Evolutionary conservation across 192 early-diverging fungal species (phyloP).

Genomic region (Backusella australiensis): DNA sequence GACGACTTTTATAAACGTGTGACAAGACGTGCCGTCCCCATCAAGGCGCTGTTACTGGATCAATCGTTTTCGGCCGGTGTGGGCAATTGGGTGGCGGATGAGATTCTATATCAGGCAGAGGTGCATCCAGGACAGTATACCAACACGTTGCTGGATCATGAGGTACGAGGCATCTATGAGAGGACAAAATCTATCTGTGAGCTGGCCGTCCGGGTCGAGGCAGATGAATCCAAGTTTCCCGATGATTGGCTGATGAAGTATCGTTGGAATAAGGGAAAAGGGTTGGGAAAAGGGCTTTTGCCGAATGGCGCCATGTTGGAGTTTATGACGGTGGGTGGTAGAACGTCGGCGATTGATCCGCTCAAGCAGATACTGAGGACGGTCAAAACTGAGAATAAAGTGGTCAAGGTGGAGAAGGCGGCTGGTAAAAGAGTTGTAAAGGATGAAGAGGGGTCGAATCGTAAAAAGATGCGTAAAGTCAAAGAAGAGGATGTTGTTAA

Average conservation of each 20-base stretch:
- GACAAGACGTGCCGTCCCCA: constrained; percentile 40
- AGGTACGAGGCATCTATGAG: constrained; percentile 46
- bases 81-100: constrained; percentile 89
- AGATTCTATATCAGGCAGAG: constrained; percentile 69
- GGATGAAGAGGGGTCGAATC: too few species aligned
- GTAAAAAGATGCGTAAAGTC: background rate
- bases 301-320: constrained; percentile 57
- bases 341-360: constrained; percentile 2
- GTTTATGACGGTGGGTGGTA: constrained; percentile 59
- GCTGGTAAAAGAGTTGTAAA: too few species aligned
- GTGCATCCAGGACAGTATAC: constrained; percentile 67
- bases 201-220: constrained; percentile 61
- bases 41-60: constrained; percentile 77
- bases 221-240: constrained; percentile 66
- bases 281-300: constrained; percentile 35
- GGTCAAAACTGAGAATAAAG: background rate
- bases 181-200: constrained; percentile 48
- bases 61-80: constrained; percentile 78
- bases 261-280: constrained; percentile 69
- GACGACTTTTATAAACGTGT: constrained; percentile 47
- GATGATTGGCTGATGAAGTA: constrained; percentile 75
- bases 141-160: constrained; percentile 42
- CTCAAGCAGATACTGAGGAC: background rate
- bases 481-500: background rate
- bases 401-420: background rate